A percentile compares a stretch with the other conserved stretches of the same genome.
These are phyloP conservation scores for Fusarium austroafricanum DNA, from an alignment of 2,329 filamentous ascomycete genomes.

Conservation along the genomic window DNA sequence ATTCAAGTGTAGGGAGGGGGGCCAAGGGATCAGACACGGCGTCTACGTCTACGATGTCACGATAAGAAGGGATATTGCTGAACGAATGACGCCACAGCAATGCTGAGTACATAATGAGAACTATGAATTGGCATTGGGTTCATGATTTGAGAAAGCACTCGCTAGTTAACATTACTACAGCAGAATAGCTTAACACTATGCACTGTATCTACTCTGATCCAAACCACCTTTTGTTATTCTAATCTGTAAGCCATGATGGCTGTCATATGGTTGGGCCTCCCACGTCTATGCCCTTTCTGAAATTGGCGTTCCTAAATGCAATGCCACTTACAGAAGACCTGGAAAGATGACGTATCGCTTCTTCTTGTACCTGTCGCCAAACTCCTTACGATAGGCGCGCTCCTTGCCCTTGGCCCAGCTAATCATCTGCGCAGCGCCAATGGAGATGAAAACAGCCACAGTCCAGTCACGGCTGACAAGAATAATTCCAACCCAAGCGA, in stretches of 20 bases:
- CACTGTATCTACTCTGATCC: constrained; percentile 7
- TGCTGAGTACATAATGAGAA: background rate
- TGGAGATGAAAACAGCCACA: constrained; percentile 78
- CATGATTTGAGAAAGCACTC: constrained; percentile 1
- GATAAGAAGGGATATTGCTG: constrained; percentile 20
- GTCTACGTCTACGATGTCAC: constrained; percentile 50
- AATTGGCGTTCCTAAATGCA: background rate
- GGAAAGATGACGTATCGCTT: constrained; percentile 89
- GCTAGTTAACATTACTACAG: background rate
- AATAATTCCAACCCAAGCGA: constrained; percentile 87
- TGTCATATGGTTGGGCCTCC: background rate
- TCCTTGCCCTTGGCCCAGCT: constrained; percentile 94
- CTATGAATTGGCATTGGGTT: constrained; percentile 7
- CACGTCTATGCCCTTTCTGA: background rate
- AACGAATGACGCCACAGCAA: constrained; percentile 4
- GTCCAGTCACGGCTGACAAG: constrained; percentile 83
- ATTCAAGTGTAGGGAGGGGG: constrained; percentile 50
- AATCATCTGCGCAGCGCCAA: constrained; percentile 84
- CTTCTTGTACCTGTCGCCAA: constrained; percentile 93
- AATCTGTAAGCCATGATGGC: background rate
- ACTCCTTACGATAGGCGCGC: constrained; percentile 87
- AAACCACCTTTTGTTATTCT: constrained; percentile 6
- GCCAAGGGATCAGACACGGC: constrained; percentile 55
- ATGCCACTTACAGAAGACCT: constrained; percentile 70
- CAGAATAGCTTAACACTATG: constrained; percentile 9